A percentile compares a stretch with the other conserved stretches of the same genome.
These are phyloP conservation scores for Aspergillus pseudotamarii DNA, from an alignment of 2,329 filamentous ascomycete species.

Conservation along the genomic window DNA sequence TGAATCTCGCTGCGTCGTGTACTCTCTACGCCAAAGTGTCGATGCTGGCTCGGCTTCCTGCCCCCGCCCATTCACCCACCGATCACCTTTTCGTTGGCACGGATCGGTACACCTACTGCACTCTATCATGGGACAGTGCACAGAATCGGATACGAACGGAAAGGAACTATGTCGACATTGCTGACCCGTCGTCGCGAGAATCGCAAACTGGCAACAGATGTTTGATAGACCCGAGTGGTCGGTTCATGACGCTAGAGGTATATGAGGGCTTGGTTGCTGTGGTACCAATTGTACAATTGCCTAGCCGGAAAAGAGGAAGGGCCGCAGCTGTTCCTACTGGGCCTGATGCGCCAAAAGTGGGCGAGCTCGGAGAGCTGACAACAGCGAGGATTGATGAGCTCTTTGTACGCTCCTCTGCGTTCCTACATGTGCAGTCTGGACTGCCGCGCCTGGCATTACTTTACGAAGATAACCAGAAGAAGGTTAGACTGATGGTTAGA, in stretches of 20 bases:
- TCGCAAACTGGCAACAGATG: slow-evolving; percentile 82
- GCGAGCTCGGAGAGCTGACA: slow-evolving; percentile 63
- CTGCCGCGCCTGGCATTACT: slow-evolving; percentile 66
- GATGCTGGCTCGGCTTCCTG: slow-evolving; percentile 64
- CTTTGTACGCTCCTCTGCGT: slow-evolving; percentile 66
- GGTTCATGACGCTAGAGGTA: slow-evolving; percentile 67
- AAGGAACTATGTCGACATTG: slow-evolving; percentile 62
- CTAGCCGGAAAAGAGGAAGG: slow-evolving; percentile 48
- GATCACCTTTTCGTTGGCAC: slow-evolving; percentile 94
- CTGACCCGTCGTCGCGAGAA: slow-evolving; percentile 66
- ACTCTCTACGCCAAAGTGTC: slow-evolving; percentile 83
- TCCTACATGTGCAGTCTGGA: slow-evolving; percentile 58
- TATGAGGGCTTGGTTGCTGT: slow-evolving; percentile 70
- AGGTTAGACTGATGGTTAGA: slow-evolving; percentile 57
- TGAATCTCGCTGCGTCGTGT: slow-evolving; percentile 68
- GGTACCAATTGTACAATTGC: slow-evolving; percentile 61
- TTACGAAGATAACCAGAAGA: slow-evolving; percentile 64
- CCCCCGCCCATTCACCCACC: slow-evolving; percentile 69
- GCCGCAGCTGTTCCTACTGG: slow-evolving; percentile 26
- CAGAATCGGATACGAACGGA: slow-evolving; percentile 57
- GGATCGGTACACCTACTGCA: slow-evolving; percentile 88
- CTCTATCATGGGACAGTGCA: slow-evolving; percentile 75
- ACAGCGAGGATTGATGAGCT: slow-evolving; percentile 67
- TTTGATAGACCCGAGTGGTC: slow-evolving; percentile 77
- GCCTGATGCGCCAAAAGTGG: slow-evolving; percentile 44